These are phyloP conservation scores for Fonsecaea multimorphosa DNA, from an alignment of 2,329 filamentous ascomycete genomes.

Conservation along the genomic window DNA sequence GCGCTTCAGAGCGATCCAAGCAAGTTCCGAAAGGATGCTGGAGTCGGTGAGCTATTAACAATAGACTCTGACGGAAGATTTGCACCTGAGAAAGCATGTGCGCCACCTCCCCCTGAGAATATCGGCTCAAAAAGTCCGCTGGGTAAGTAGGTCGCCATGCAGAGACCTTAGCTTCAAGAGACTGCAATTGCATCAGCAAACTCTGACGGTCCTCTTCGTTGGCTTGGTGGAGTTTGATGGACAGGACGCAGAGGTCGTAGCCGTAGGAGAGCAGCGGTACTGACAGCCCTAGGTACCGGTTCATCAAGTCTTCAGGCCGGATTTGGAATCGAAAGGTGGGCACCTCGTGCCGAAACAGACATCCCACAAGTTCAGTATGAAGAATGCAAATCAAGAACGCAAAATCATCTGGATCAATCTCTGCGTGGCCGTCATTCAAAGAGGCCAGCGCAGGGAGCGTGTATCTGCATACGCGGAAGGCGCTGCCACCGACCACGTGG, in stretches of 20 bases:
- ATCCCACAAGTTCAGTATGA: neutral
- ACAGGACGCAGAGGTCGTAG: neutral
- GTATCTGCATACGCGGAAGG: neutral
- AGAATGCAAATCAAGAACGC: neutral
- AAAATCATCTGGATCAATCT: neutral
- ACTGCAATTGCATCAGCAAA: neutral
- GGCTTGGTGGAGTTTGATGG: neutral
- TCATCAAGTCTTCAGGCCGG: neutral
- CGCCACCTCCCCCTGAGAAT: neutral
- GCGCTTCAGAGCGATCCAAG: neutral
- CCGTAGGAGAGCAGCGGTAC: neutral
- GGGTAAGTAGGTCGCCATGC: neutral
- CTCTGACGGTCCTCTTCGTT: neutral
- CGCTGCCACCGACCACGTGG: conserved; percentile 1
- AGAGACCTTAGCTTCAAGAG: neutral
- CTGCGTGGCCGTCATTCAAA: neutral
- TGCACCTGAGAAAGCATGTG: conserved; percentile 1
- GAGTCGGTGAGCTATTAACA: neutral
- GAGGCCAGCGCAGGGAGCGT: neutral
- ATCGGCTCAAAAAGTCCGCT: neutral
- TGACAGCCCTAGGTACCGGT: neutral
- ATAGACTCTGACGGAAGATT: neutral
- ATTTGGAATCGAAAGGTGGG: neutral
- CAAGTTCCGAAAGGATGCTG: neutral
- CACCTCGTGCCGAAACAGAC: neutral